Evolutionary conservation across 2,329 filamentous ascomycete genomes (phyloP).

Genomic region (Sporothrix pallida): DNA sequence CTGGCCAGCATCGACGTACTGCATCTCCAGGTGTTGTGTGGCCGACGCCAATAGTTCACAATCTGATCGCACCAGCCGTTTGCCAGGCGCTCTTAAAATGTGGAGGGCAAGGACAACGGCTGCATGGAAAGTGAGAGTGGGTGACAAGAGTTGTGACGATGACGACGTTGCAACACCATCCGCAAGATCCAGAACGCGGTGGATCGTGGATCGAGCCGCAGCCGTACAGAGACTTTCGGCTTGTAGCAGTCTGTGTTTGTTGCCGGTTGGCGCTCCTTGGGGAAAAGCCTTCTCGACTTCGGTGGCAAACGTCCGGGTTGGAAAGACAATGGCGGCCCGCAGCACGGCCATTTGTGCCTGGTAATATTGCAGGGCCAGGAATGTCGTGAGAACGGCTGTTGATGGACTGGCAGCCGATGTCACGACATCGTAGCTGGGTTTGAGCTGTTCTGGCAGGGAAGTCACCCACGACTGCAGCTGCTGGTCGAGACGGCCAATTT

Average conservation of each 20-base stretch:
- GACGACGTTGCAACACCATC: not conserved
- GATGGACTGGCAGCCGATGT: not conserved
- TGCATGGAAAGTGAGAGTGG: not conserved
- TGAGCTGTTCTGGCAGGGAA: not conserved
- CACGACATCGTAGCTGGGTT: not conserved
- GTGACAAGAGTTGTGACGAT: not conserved
- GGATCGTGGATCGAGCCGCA: not conserved
- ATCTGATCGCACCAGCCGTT: not conserved
- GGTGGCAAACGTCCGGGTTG: not conserved
- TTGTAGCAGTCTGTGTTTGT: not conserved
- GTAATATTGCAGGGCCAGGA: not conserved
- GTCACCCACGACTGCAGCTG: not conserved
- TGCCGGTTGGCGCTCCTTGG: not conserved
- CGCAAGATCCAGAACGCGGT: not conserved
- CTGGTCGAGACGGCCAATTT: not conserved
- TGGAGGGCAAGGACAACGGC: not conserved
- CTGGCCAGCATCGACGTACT: not conserved
- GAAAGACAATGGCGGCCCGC: conserved; percentile 9
- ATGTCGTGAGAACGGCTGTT: not conserved
- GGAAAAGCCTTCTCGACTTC: not conserved
- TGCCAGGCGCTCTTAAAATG: not conserved
- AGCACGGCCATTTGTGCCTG: not conserved
- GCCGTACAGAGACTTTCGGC: not conserved
- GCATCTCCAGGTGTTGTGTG: not conserved
- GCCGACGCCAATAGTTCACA: not conserved